phyloP scores from a whole-genome alignment of 2,329 filamentous ascomycete genomes.

The Talaromyces sp. region DNA sequence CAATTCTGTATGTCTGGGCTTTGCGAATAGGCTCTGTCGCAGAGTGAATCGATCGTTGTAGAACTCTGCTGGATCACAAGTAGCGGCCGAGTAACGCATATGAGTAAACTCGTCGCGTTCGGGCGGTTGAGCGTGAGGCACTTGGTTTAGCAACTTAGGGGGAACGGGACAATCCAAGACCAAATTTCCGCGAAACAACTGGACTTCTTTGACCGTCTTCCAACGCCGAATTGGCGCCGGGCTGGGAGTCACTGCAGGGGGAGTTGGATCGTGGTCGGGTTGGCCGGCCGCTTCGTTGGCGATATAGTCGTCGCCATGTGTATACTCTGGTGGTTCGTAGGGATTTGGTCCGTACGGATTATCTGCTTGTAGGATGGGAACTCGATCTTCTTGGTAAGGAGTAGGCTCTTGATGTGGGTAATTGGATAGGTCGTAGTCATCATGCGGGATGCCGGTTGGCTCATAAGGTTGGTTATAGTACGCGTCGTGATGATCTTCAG shows the following conservation, averaged over 20 bases:
- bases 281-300: conserved; percentile 33
- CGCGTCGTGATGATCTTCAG: conserved; percentile 80
- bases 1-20: conserved; percentile 85
- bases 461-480: conserved; percentile 84
- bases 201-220: conserved; percentile 99
- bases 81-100: conserved; percentile 88
- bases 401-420: conserved; percentile 51
- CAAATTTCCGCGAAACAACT: conserved; percentile 92
- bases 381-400: conserved; percentile 65
- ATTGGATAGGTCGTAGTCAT: conserved; percentile 55
- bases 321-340: conserved; percentile 58
- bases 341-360: conserved; percentile 62
- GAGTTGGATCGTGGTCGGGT: conserved; percentile 2
- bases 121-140: conserved; percentile 72
- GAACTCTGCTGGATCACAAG: conserved; percentile 87
- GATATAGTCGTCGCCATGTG: conserved; percentile 40
- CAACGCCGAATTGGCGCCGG: conserved; percentile 72
- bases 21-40: conserved; percentile 86
- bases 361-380: conserved; percentile 71
- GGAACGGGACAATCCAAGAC: conserved; percentile 96
- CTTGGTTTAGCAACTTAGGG: conserved; percentile 78
- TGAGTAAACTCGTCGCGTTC: conserved; percentile 79
- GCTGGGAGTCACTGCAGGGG: conserved; percentile 43
- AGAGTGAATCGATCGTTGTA: conserved; percentile 86
- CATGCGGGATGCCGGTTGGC: conserved; percentile 56